Percentiles rank a stretch among this genome's conserved stretches.
phyloP scores from a whole-genome alignment of 2,329 filamentous ascomycete genomes.

The Aspergillus puulaauensis region DNA sequence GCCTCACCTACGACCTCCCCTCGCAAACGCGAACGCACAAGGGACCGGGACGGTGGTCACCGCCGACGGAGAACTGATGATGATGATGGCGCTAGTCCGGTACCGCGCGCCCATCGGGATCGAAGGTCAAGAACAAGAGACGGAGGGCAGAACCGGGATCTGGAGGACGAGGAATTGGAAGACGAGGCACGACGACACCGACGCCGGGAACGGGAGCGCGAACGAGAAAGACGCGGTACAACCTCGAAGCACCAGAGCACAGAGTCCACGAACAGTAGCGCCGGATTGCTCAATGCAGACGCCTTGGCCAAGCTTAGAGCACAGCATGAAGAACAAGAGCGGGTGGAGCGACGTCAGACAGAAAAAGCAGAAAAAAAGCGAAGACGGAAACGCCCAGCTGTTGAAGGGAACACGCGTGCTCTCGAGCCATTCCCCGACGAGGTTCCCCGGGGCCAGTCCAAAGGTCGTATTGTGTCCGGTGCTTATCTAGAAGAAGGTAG shows the following conservation, averaged over 20 bases:
- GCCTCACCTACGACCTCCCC: conserved; percentile 39
- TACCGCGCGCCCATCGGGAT: conserved; percentile 8
- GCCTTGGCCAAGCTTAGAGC: conserved; percentile 67
- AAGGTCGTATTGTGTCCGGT: conserved; percentile 67
- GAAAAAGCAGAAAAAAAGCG: conserved; percentile 26
- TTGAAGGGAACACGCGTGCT: conserved; percentile 22
- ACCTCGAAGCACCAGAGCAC: conserved; percentile 40
- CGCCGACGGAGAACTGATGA: conserved; percentile 27
- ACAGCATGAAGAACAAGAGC: conserved; percentile 57
- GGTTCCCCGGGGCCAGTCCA: conserved; percentile 46
- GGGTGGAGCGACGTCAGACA: conserved; percentile 45
- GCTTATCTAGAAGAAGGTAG: conserved; percentile 68
- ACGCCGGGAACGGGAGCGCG: conserved; percentile 18
- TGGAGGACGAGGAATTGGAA: conserved; percentile 16
- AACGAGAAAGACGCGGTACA: conserved; percentile 22
- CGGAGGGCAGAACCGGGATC: conserved; percentile 20
- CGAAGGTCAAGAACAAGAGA: conserved; percentile 13
- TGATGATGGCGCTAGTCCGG: conserved; percentile 31
- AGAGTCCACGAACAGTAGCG: conserved; percentile 44
- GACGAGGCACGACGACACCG: conserved; percentile 9
- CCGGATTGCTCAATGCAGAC: conserved; percentile 49
- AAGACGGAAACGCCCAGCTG: conserved; percentile 25
- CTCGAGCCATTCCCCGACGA: conserved; percentile 23
- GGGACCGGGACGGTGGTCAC: conserved; percentile 33
- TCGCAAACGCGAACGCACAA: conserved; percentile 30